These are phyloP conservation scores for Lipomyces spencermartinsiae DNA, from an alignment of 805 yeast genomes.

Conservation along the genomic window DNA sequence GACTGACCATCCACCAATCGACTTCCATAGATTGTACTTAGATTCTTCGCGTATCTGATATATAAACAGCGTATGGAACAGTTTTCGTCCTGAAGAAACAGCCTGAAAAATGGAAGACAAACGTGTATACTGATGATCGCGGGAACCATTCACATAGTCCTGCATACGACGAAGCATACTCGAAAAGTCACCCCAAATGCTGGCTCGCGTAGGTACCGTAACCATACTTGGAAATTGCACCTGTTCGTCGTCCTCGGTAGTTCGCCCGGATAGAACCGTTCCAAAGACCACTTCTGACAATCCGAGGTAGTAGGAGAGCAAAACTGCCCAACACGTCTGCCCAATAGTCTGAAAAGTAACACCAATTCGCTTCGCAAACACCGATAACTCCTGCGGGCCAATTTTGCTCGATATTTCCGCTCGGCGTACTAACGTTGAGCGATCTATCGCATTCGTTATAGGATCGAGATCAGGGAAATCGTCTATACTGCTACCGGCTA, in stretches of 20 bases:
- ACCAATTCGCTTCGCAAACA: conserved; percentile 15
- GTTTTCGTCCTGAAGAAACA: conserved; percentile 17
- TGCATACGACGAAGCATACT: conserved; percentile 27
- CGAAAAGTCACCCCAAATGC: conserved; percentile 12
- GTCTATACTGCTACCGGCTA: not conserved
- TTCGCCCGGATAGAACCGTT: conserved; percentile 39
- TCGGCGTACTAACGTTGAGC: not conserved
- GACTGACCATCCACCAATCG: conserved; percentile 19
- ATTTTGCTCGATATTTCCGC: conserved; percentile 7
- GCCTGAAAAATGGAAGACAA: conserved; percentile 14
- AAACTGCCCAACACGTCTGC: conserved; percentile 28
- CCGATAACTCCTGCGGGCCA: not conserved
- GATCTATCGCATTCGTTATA: not conserved
- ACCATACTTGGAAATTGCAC: conserved; percentile 39
- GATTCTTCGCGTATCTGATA: conserved; percentile 23
- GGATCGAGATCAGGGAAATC: conserved; percentile 13
- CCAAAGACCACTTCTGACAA: conserved; percentile 35
- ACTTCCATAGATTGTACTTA: conserved; percentile 23
- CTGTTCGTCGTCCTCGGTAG: conserved; percentile 30
- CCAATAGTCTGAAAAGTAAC: conserved; percentile 35
- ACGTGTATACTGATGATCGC: conserved; percentile 23
- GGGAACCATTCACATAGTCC: not conserved
- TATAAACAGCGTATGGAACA: conserved; percentile 39
- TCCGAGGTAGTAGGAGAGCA: conserved; percentile 30
- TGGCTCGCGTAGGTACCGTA: conserved; percentile 27